Evolutionary conservation across 1,139 yeast species (phyloP).

Genomic region (Saccharomyces pastorianus): DNA sequence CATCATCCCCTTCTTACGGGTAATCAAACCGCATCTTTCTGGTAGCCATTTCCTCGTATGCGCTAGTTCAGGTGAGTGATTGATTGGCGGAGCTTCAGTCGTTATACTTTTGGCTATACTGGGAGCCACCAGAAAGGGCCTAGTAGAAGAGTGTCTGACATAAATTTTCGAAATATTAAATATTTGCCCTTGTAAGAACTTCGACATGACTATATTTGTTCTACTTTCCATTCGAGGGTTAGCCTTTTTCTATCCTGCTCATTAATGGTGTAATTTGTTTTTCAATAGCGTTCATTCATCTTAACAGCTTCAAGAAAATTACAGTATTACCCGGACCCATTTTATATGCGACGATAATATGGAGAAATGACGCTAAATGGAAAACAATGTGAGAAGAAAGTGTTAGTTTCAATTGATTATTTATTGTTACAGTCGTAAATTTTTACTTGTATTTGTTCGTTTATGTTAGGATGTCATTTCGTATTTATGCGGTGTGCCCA

Average conservation of each 20-base stretch:
- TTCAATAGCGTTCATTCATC: neutral
- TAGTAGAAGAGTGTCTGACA: conserved; percentile 7
- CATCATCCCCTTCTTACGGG: conserved; percentile 84
- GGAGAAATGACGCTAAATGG: neutral
- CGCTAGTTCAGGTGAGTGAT: conserved; percentile 51
- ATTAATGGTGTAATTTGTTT: neutral
- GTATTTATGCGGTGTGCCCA: conserved; percentile 32
- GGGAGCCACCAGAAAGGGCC: conserved; percentile 18
- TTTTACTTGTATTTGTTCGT: neutral
- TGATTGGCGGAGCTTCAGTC: conserved; percentile 34
- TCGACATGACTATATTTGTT: neutral
- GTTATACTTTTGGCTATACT: conserved; percentile 13
- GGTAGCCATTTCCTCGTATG: conserved; percentile 62
- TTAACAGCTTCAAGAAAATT: no score
- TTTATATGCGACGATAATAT: neutral
- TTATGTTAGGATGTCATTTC: conserved; percentile 9
- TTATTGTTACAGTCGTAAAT: neutral
- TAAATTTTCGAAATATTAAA: neutral
- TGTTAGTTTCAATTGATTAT: neutral
- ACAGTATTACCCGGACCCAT: neutral
- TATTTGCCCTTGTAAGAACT: neutral
- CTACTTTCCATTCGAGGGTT: neutral
- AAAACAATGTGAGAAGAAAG: neutral
- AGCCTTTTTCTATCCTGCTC: neutral
- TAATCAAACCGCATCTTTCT: conserved; percentile 74